These are phyloP conservation scores for Erythrophleum ivorense DNA, from an alignment of 331 rosid species.

Conservation along the genomic window DNA sequence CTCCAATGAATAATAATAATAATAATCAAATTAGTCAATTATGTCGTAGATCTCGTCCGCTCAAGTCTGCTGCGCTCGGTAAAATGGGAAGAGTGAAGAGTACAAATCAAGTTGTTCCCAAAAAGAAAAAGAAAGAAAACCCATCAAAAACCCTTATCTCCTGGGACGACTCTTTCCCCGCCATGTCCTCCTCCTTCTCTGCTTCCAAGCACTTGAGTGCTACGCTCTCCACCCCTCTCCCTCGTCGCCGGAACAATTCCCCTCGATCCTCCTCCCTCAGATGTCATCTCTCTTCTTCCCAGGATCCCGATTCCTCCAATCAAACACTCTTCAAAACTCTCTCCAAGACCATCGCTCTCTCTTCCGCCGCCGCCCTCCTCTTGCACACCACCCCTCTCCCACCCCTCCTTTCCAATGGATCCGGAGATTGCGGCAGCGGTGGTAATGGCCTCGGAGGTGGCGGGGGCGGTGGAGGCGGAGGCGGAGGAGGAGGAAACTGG, in stretches of 20 bases:
- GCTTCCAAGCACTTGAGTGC: constrained; percentile 56
- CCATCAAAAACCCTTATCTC: constrained; percentile 52
- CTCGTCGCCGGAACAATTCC: constrained; percentile 40
- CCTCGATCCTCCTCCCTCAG: constrained; percentile 42
- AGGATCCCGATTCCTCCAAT: constrained; percentile 43
- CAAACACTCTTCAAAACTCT: constrained; percentile 48
- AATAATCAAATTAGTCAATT: too few species aligned
- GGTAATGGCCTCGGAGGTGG: constrained; percentile 37
- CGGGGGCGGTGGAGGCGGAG: constrained; percentile 28
- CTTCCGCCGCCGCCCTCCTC: constrained; percentile 68
- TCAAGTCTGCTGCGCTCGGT: neutral
- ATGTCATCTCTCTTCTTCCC: constrained; percentile 44
- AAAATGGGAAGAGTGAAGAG: neutral
- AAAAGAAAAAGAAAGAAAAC: constrained; percentile 35
- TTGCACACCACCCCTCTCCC: constrained; percentile 44
- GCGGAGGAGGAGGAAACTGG: constrained; percentile 41
- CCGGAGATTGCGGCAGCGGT: neutral
- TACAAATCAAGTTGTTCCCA: neutral
- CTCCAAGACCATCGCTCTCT: constrained; percentile 60
- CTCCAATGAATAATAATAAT: too few species aligned
- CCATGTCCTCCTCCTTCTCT: constrained; percentile 65
- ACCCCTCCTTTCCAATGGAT: constrained; percentile 19
- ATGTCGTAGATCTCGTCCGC: neutral
- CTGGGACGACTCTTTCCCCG: neutral
- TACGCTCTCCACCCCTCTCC: constrained; percentile 35